A percentile compares a stretch with the other conserved stretches of the same genome.
These are phyloP conservation scores for Somion occarium DNA, from an alignment of 1,284 basidiomycete species.

Conservation along the genomic window DNA sequence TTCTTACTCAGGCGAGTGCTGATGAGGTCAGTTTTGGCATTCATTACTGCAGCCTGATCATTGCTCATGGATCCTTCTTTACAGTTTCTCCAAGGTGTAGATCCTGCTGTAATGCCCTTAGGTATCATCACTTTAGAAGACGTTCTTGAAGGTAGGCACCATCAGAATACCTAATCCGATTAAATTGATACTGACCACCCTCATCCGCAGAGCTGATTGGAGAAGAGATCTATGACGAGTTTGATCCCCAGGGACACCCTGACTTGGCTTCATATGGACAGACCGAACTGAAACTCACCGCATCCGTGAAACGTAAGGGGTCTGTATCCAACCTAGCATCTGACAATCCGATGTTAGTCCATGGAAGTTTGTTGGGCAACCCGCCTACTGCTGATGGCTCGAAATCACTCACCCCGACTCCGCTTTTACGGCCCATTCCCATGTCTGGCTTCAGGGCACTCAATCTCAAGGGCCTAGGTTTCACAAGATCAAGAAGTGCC, in stretches of 20 bases:
- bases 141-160: slow-evolving; percentile 71
- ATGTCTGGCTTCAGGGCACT: slow-evolving; percentile 27
- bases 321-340: slow-evolving; percentile 29
- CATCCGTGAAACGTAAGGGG: slow-evolving; percentile 20
- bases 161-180: neutral
- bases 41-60: neutral
- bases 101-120: slow-evolving; percentile 72
- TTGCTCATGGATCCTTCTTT: neutral
- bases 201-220: slow-evolving; percentile 78
- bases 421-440: slow-evolving; percentile 39
- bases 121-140: slow-evolving; percentile 94
- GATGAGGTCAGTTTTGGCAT: slow-evolving; percentile 51
- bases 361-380: slow-evolving; percentile 3
- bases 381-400: slow-evolving; percentile 6
- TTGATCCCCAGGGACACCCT: slow-evolving; percentile 59
- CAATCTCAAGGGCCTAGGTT: slow-evolving; percentile 19
- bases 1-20: slow-evolving; percentile 64
- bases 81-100: slow-evolving; percentile 72
- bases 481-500: slow-evolving; percentile 49
- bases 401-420: slow-evolving; percentile 22
- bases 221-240: slow-evolving; percentile 89
- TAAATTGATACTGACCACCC: neutral
- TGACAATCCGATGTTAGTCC: slow-evolving; percentile 6
- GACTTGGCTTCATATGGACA: slow-evolving; percentile 51
- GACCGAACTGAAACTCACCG: slow-evolving; percentile 16